Evolutionary conservation across 495 filamentous ascomycete genomes (phyloP).

Genomic region (Tuber umbilicatum): DNA sequence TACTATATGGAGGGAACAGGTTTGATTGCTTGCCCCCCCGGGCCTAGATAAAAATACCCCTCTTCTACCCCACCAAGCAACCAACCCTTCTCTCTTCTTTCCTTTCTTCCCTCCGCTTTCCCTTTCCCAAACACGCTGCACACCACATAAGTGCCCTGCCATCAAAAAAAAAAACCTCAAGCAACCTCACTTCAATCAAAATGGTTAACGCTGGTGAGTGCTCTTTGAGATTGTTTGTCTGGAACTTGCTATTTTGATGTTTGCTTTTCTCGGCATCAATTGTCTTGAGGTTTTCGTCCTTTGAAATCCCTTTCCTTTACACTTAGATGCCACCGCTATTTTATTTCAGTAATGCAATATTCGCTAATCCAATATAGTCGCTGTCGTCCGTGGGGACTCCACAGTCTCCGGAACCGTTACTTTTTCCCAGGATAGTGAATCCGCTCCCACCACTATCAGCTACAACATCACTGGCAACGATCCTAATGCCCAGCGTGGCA

Average conservation of each 20-base stretch:
- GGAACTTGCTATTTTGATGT: neutral
- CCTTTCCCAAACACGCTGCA: neutral
- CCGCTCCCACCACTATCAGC: slow-evolving; percentile 70
- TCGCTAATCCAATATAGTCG: slow-evolving; percentile 54
- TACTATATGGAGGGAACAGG: neutral
- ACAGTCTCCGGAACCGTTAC: slow-evolving; percentile 84
- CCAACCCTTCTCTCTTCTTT: neutral
- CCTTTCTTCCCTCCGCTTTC: neutral
- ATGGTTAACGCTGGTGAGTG: slow-evolving; percentile 7
- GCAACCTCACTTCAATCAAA: neutral
- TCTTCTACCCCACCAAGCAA: neutral
- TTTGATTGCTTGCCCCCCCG: neutral
- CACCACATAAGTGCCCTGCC: neutral
- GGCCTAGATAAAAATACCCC: neutral
- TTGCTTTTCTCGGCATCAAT: neutral
- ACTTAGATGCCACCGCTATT: neutral
- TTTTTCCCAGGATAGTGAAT: slow-evolving; percentile 86
- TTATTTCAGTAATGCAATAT: neutral
- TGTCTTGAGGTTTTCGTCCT: neutral
- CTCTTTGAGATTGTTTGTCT: neutral
- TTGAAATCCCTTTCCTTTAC: neutral
- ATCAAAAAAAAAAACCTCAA: neutral
- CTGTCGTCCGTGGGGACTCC: slow-evolving; percentile 93
- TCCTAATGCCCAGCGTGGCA: slow-evolving; percentile 87
- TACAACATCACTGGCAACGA: slow-evolving; percentile 92